Percentiles rank a stretch among this genome's conserved stretches.
phyloP scores from a whole-genome alignment of 768 basidiomycete genomes.

The Serpula lacrymans region DNA sequence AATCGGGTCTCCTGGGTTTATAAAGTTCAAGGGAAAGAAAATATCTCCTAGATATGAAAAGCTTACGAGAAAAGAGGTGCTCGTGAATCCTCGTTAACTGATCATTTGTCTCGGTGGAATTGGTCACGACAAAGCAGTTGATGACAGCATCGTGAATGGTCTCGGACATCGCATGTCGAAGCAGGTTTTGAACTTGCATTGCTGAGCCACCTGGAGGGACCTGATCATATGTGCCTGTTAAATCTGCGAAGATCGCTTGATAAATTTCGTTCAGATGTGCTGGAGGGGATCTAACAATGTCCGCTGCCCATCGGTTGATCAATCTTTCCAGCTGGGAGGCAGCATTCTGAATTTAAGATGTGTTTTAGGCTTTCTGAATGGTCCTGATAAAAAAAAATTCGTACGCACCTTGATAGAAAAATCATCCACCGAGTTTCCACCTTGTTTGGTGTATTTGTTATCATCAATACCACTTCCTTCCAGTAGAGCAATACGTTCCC shows the following conservation, averaged over 20 bases:
- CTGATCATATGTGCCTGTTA: conserved; percentile 48
- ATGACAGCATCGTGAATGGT: conserved; percentile 71
- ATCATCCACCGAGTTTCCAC: conserved; percentile 73
- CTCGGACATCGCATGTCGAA: conserved; percentile 80
- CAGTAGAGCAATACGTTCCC: conserved; percentile 65
- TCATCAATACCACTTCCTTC: conserved; percentile 56
- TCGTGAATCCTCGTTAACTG: conserved; percentile 87
- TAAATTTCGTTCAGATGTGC: conserved; percentile 50
- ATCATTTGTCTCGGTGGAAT: conserved; percentile 78
- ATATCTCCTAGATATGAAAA: neutral
- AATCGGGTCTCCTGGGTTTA: conserved; percentile 66
- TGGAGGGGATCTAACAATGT: conserved; percentile 59
- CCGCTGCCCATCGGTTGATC: conserved; percentile 87
- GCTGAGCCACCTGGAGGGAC: conserved; percentile 45
- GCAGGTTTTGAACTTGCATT: conserved; percentile 75
- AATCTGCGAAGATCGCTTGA: conserved; percentile 56
- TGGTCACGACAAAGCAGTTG: conserved; percentile 84
- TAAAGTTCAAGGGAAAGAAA: neutral
- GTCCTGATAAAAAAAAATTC: neutral
- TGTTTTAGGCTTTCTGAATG: neutral
- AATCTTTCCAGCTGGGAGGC: conserved; percentile 79
- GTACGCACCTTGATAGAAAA: conserved; percentile 82
- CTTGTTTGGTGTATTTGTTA: conserved; percentile 27
- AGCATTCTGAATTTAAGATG: conserved; percentile 50
- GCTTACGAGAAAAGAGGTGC: conserved; percentile 77